Percentiles rank a stretch among this genome's conserved stretches.
Conservation (phyloP, 2,329 filamentous ascomycete species). For the Colletotrichum sp. region DNA sequence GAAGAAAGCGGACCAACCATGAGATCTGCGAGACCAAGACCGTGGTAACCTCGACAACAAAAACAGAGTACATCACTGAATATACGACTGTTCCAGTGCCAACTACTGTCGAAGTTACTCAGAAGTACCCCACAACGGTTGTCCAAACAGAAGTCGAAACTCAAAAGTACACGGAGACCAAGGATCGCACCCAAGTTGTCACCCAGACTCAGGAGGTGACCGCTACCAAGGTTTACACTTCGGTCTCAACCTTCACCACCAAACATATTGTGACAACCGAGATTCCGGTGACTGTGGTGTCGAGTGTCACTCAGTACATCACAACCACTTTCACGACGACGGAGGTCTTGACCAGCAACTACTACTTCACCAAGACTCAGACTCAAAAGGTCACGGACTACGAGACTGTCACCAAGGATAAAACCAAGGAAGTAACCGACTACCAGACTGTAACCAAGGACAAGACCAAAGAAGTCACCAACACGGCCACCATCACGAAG, state of each 20-base stretch:
- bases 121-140: conserved; percentile 3
- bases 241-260: conserved; percentile 11
- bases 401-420: not conserved
- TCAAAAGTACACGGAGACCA: conserved; percentile 3
- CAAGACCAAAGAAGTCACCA: not conserved
- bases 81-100: conserved; percentile 12
- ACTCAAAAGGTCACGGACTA: conserved; percentile 6
- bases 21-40: conserved; percentile 22
- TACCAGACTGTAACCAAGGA: not conserved
- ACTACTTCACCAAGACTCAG: conserved; percentile 11
- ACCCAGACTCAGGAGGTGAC: conserved; percentile 14
- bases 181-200: conserved; percentile 4
- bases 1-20: not conserved
- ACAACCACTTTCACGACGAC: conserved; percentile 15
- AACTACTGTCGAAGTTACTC: conserved; percentile 7
- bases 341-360: conserved; percentile 4
- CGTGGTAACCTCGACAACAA: conserved; percentile 21
- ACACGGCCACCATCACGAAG: not conserved
- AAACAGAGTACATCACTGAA: conserved; percentile 16
- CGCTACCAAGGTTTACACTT: conserved; percentile 5
- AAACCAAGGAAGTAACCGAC: not conserved
- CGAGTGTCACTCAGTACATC: conserved; percentile 7
- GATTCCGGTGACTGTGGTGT: conserved; percentile 16
- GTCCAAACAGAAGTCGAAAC: conserved; percentile 12
- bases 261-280: conserved; percentile 4